Percentiles rank a stretch among this genome's conserved stretches.
phyloP scores from a whole-genome alignment of 345 rosid genomes.

The Corchorus capsularis region DNA sequence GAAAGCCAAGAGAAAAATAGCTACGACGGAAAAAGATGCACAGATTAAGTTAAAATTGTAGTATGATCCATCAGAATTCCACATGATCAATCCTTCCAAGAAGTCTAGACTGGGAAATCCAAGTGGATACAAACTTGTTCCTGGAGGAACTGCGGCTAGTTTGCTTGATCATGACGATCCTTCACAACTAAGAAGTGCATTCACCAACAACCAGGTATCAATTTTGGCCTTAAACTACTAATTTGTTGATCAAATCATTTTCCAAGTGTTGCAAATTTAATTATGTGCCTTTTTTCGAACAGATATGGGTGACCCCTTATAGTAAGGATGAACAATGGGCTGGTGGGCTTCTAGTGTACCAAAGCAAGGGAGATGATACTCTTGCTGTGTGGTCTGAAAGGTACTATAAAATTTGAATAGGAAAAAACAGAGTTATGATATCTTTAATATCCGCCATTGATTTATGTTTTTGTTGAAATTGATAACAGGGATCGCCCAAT shows the following conservation, averaged over 20 bases:
- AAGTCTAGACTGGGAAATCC: constrained; percentile 72
- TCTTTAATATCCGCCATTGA: not conserved
- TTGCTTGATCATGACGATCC: constrained; percentile 78
- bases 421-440: not conserved
- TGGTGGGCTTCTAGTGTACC: constrained; percentile 57
- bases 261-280: not conserved
- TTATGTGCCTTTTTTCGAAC: not conserved
- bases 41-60: constrained; percentile 61
- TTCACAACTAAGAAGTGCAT: constrained; percentile 66
- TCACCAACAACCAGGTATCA: constrained; percentile 72
- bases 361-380: constrained; percentile 71
- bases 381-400: constrained; percentile 73
- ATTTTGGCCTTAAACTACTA: not conserved
- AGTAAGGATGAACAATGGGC: constrained; percentile 72
- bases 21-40: constrained; percentile 70
- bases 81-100: constrained; percentile 55
- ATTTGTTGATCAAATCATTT: not conserved
- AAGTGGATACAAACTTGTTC: constrained; percentile 68
- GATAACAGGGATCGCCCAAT: constrained; percentile 52
- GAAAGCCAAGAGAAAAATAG: constrained; percentile 44
- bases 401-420: constrained; percentile 23
- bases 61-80: constrained; percentile 78
- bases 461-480: not conserved
- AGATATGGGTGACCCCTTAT: constrained; percentile 77
- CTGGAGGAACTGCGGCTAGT: constrained; percentile 68